phyloP scores from a whole-genome alignment of 768 basidiomycete species.

The Tricholoma terreum region DNA sequence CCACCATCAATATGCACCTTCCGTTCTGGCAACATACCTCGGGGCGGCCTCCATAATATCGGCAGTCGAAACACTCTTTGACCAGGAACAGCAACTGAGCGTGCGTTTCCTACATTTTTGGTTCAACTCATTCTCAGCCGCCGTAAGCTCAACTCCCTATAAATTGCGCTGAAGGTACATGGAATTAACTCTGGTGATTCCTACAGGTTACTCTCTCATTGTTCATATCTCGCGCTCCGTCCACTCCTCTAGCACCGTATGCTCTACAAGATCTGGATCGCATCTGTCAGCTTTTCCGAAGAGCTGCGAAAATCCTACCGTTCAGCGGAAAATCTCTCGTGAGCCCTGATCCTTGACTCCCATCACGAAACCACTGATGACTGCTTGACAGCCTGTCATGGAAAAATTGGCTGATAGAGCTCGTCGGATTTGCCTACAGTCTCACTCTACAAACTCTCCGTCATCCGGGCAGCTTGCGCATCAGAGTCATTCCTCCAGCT shows the following conservation, averaged over 20 bases:
- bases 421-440: constrained; percentile 40
- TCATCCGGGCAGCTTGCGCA: not conserved
- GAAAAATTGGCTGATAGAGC: constrained; percentile 53
- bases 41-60: constrained; percentile 56
- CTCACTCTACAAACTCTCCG: constrained; percentile 17
- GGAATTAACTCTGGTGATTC: not conserved
- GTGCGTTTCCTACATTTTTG: constrained; percentile 69
- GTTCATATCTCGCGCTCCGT: constrained; percentile 60
- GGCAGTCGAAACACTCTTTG: constrained; percentile 52
- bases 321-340: constrained; percentile 61
- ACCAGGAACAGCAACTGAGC: constrained; percentile 57
- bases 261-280: constrained; percentile 61
- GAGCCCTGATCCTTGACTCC: constrained; percentile 19
- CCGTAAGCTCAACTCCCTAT: constrained; percentile 45
- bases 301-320: constrained; percentile 56
- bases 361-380: not conserved
- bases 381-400: constrained; percentile 8
- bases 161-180: not conserved
- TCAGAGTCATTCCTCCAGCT: not conserved
- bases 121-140: constrained; percentile 72
- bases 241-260: constrained; percentile 51
- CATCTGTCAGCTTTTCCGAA: constrained; percentile 53
- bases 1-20: constrained; percentile 61
- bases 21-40: constrained; percentile 66
- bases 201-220: constrained; percentile 60